Percentiles rank a stretch among this genome's conserved stretches.
phyloP scores from a whole-genome alignment of 805 yeast species.

The Candida vartiovaarae region DNA sequence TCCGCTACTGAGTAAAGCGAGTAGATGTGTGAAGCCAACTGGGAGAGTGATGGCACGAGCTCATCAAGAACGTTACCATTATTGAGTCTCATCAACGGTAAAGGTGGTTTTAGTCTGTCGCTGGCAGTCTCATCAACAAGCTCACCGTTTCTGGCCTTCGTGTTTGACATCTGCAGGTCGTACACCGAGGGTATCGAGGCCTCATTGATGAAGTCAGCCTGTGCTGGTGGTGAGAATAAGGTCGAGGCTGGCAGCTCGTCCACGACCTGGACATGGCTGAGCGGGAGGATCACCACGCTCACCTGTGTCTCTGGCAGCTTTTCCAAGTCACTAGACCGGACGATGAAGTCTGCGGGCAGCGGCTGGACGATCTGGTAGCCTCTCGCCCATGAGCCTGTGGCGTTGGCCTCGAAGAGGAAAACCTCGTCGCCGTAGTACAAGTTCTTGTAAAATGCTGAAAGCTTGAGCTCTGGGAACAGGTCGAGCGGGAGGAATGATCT shows the following conservation, averaged over 20 bases:
- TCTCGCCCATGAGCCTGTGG: slow-evolving; percentile 60
- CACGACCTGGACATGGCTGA: slow-evolving; percentile 41
- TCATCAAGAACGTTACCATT: slow-evolving; percentile 45
- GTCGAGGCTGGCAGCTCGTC: slow-evolving; percentile 35
- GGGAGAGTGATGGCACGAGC: slow-evolving; percentile 47
- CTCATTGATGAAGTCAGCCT: slow-evolving; percentile 21
- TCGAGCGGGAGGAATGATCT: slow-evolving; percentile 41
- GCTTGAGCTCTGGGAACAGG: slow-evolving; percentile 27
- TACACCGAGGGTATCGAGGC: slow-evolving; percentile 29
- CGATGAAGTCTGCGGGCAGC: slow-evolving; percentile 61
- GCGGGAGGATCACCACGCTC: slow-evolving; percentile 55
- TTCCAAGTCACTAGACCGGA: slow-evolving; percentile 50
- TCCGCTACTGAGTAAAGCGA: slow-evolving; percentile 68
- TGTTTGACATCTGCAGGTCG: slow-evolving; percentile 26
- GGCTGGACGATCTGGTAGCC: slow-evolving; percentile 69
- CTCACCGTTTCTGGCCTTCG: slow-evolving; percentile 25
- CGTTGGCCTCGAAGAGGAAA: slow-evolving; percentile 59
- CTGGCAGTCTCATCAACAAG: slow-evolving; percentile 16
- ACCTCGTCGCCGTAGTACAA: slow-evolving; percentile 74
- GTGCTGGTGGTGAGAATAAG: slow-evolving; percentile 25
- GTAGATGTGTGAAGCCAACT: slow-evolving; percentile 57
- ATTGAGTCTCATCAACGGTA: slow-evolving; percentile 45
- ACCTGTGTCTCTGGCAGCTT: slow-evolving; percentile 52
- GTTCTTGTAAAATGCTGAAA: slow-evolving; percentile 37
- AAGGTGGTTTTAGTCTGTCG: slow-evolving; percentile 38